phyloP scores from a whole-genome alignment of 2,329 filamentous ascomycete genomes.

The Arthroderma sp. region DNA sequence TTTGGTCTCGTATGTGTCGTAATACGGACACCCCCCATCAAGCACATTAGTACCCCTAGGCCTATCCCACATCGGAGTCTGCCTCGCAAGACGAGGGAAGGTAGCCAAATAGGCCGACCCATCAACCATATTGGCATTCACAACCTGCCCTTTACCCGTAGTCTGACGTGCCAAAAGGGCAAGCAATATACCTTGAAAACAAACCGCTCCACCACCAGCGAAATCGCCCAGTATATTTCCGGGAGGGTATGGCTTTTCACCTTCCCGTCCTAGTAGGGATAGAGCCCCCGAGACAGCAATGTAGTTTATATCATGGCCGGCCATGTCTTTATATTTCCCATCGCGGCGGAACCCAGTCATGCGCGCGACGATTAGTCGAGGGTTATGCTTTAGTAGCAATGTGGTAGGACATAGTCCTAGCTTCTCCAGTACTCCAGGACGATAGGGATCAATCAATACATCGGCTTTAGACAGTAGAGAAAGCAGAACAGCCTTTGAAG shows the following conservation, averaged over 20 bases:
- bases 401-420: conserved; percentile 61
- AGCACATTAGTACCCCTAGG: conserved; percentile 64
- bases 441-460: conserved; percentile 84
- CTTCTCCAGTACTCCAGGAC: conserved; percentile 79
- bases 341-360: conserved; percentile 86
- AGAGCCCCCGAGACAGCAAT: conserved; percentile 76
- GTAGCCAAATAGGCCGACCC: conserved; percentile 67
- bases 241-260: conserved; percentile 63
- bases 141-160: conserved; percentile 67
- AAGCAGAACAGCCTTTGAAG: conserved; percentile 55
- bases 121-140: conserved; percentile 96
- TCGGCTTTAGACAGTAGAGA: conserved; percentile 54
- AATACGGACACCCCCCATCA: conserved; percentile 78
- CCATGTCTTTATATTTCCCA: conserved; percentile 76
- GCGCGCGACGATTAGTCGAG: conserved; percentile 64
- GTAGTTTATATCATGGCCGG: conserved; percentile 94
- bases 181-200: conserved; percentile 70
- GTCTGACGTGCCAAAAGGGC: conserved; percentile 56
- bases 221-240: conserved; percentile 83
- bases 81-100: conserved; percentile 58
- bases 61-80: conserved; percentile 49
- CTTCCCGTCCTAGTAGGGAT: conserved; percentile 58
- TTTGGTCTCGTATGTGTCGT: conserved; percentile 75
- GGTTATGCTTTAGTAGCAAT: conserved; percentile 55
- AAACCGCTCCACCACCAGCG: conserved; percentile 70